Percentiles rank a stretch among this genome's conserved stretches.
These are phyloP conservation scores for Acephala macrosclerotiorum DNA, from an alignment of 2,329 filamentous ascomycete genomes.

Conservation along the genomic window DNA sequence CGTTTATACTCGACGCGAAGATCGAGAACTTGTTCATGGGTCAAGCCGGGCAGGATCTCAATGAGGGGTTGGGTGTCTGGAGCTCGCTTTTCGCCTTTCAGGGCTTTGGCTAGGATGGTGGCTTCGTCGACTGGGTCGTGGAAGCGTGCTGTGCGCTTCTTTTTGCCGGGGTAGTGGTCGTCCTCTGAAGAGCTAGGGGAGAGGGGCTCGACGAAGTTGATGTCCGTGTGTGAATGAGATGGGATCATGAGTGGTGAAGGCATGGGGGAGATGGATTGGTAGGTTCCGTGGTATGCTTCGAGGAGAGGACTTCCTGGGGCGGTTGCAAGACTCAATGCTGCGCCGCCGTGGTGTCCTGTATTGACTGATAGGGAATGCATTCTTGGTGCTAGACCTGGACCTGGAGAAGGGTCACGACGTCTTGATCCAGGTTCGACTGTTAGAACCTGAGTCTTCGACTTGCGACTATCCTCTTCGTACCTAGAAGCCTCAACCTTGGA, in stretches of 20 bases:
- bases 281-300: slow-evolving; percentile 92
- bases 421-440: slow-evolving; percentile 42
- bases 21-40: slow-evolving; percentile 86
- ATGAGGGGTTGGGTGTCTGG: slow-evolving; percentile 77
- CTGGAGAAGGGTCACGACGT: slow-evolving; percentile 37
- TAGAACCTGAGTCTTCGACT: slow-evolving; percentile 36
- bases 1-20: slow-evolving; percentile 91
- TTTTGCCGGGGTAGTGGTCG: slow-evolving; percentile 51
- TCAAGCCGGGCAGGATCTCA: slow-evolving; percentile 83
- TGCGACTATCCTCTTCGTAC: slow-evolving; percentile 6
- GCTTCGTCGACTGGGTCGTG: slow-evolving; percentile 87
- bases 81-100: slow-evolving; percentile 61
- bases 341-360: slow-evolving; percentile 38
- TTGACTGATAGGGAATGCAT: slow-evolving; percentile 43
- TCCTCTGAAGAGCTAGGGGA: slow-evolving; percentile 61
- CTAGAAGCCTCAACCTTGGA: slow-evolving; percentile 11
- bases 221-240: slow-evolving; percentile 53
- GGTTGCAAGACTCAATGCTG: slow-evolving; percentile 53
- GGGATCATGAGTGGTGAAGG: slow-evolving; percentile 76
- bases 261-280: slow-evolving; percentile 95
- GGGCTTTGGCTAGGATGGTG: slow-evolving; percentile 74
- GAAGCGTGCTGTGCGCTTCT: slow-evolving; percentile 71
- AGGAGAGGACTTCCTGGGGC: slow-evolving; percentile 84
- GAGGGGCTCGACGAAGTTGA: slow-evolving; percentile 54
- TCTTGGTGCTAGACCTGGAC: slow-evolving; percentile 36